Percentiles rank a stretch among this genome's conserved stretches.
These are phyloP conservation scores for Coprinopsis cinerea DNA, from an alignment of 768 basidiomycete genomes.

Conservation along the genomic window DNA sequence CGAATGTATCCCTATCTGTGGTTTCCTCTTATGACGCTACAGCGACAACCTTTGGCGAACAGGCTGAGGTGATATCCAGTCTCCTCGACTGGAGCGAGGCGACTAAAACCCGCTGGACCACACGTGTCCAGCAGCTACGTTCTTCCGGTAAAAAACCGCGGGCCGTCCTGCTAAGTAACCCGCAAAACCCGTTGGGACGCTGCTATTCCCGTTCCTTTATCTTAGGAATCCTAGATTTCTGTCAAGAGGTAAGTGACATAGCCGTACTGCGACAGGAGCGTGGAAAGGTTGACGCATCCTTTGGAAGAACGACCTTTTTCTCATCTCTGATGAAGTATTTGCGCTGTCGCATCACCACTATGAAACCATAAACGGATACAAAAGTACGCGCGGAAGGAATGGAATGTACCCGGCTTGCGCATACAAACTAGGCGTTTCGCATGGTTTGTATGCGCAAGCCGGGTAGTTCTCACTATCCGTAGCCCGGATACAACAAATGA, in stretches of 20 bases:
- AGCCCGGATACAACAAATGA: too few species aligned
- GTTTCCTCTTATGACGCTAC: neutral
- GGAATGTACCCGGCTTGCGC: too few species aligned
- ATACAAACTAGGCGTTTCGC: too few species aligned
- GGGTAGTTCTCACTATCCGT: too few species aligned
- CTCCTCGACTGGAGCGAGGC: neutral
- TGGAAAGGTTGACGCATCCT: neutral
- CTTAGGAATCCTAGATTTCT: neutral
- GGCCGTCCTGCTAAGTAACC: neutral
- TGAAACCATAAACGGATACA: neutral
- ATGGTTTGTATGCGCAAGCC: too few species aligned
- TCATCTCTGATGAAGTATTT: conserved; percentile 1
- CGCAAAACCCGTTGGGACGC: neutral
- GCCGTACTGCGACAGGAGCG: neutral
- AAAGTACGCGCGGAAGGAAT: too few species aligned
- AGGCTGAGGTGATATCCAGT: neutral
- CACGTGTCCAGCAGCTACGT: neutral
- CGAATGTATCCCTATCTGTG: neutral
- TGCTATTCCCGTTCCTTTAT: neutral
- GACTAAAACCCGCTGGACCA: neutral
- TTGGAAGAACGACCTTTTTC: neutral
- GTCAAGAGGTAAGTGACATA: neutral
- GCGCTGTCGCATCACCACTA: neutral
- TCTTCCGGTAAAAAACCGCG: neutral
- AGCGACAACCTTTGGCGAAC: neutral